Evolutionary conservation across 2,329 filamentous ascomycete species (phyloP), one percentile per base, ranked within the genome.

Genomic region (Neonectria ditissima): DNA sequence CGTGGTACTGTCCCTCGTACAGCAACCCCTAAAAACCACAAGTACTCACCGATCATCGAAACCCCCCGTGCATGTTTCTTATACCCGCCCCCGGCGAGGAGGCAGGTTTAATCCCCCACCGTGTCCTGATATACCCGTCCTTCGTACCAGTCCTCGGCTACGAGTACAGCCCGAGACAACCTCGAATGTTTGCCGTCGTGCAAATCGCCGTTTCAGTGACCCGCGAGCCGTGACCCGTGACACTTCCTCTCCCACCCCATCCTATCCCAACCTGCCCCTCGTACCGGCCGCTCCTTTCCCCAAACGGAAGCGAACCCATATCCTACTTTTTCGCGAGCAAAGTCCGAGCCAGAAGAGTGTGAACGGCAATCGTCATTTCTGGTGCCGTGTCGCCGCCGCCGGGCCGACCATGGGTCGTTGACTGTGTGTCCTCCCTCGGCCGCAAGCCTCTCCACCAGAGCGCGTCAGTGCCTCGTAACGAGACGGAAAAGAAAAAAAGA

Each of bases 161-260:
- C 48, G 30, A 22, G 20, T 30, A 63, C 45, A 39, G 54, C 43
- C 53, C 45, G 59, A 66, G 66, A 70, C 65, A 69, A 44, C 48
- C 56, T 68, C 34, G 28, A 66, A 52, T 69, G 68, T 72, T 72
- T 72, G 69, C 47, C 54, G 70, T 72, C 57, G 59, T 55, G 62
- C 70, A 72, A 72, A 68, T 71, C 52, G 59, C 67, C 70, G 70
- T 71, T 72, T 72, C 62, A 47, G 62, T 61, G 43, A 11, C 34
- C 37, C 45, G 20, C n/a, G 43, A 20, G n/a, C 47, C 28, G 47
- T 54, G 43, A 41, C 47, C 54, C 55, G 62, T 69, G 62, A 63
- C 65, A 53, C 67, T 41, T 60, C 45, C 34, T 43, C 45, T n/a
- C n/a, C n/a, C n/a, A n/a, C n/a, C n/a, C n/a, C n/a, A n/a, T n/a